Evolutionary conservation across 2,329 filamentous ascomycete species (phyloP).

Genomic region (Fusarium sp.): DNA sequence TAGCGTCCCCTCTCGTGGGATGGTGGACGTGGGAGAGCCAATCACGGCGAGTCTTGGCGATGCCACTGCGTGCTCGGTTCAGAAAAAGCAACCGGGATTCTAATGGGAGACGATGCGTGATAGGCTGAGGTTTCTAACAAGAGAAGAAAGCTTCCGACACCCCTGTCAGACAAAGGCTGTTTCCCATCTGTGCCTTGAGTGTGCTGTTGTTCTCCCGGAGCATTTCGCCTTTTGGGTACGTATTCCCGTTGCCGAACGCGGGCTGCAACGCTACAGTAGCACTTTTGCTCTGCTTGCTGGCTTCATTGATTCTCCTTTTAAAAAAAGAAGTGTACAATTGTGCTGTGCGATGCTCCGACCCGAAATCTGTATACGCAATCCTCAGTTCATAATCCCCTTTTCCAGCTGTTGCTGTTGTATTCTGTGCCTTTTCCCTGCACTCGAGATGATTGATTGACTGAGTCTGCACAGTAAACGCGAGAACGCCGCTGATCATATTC

Average conservation of each 20-base stretch:
- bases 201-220: slow-evolving; percentile 34
- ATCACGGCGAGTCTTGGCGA: slow-evolving; percentile 34
- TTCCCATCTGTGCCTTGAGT: slow-evolving; percentile 12
- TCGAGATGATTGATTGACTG: too few relatives aligned
- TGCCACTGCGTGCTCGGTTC: slow-evolving; percentile 32
- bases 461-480: slow-evolving; percentile 24
- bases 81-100: too few relatives aligned
- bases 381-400: slow-evolving; percentile 19
- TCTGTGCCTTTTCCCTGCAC: neutral
- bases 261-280: slow-evolving; percentile 31
- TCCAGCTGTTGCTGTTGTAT: slow-evolving; percentile 19
- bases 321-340: neutral
- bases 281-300: slow-evolving; percentile 20
- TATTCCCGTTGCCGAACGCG: slow-evolving; percentile 38
- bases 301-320: too few relatives aligned
- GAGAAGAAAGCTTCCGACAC: slow-evolving; percentile 26
- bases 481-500: slow-evolving; percentile 3
- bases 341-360: slow-evolving; percentile 22
- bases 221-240: slow-evolving; percentile 36
- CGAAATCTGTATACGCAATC: slow-evolving; percentile 17
- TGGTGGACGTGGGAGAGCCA: slow-evolving; percentile 31
- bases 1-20: slow-evolving; percentile 26
- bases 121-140: slow-evolving; percentile 17
- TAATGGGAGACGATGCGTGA: slow-evolving; percentile 13
- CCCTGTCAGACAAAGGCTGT: slow-evolving; percentile 28